Base-by-base conservation (phyloP, 2,329 filamentous ascomycete species). In the Plectosphaerella plurivora region DNA sequence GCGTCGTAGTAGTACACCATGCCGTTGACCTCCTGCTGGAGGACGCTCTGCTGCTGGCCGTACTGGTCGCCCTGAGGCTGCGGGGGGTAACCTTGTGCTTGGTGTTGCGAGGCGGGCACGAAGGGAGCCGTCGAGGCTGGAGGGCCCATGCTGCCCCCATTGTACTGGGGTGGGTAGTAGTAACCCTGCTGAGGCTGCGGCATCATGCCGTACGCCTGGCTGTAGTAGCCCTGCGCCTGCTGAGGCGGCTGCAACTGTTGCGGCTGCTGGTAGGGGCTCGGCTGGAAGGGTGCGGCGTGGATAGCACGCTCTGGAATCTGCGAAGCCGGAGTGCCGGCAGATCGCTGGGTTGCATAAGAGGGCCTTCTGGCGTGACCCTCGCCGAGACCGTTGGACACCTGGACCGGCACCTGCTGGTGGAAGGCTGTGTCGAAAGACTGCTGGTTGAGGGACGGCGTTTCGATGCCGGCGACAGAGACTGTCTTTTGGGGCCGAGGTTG, bases 1-100 rank as follows among this genome's bases (percentile, higher is more conserved):
- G 89, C 80, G 64, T 96, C 89, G 62, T 91, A 92, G 67, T 96
- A 99, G 69, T 96, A 97, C 1, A 96, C 91, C 81, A 95, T 97
- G 56, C 94, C 94, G 60, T 96, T 96, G 57, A 87, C 86, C 73
- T 97, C 93, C 68, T 97, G 92, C 0, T 91, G 90, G 47, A 87
- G 81, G 42, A 84, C 67, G 57, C 75, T 81, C 16, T 74, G 63
- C 3, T 73, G 69, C 58, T 81, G 82, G 28, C 73, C 70, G 28
- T 65, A 52, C 35, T 72, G 69, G n/a, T 66, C 60, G 25, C 53
- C 58, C 52, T 76, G 79, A 12, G 63, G 63, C 35, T 73, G 70
- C 41, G 74, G 71, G 58, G 73, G 62, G 69, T 73, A 69, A 61
- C 65, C 64, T 63, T 73, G 60, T 44, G 68, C 60, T 59, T 71